Conservation (phyloP, 1,284 basidiomycete genomes). For the Polyporus tsugae region DNA sequence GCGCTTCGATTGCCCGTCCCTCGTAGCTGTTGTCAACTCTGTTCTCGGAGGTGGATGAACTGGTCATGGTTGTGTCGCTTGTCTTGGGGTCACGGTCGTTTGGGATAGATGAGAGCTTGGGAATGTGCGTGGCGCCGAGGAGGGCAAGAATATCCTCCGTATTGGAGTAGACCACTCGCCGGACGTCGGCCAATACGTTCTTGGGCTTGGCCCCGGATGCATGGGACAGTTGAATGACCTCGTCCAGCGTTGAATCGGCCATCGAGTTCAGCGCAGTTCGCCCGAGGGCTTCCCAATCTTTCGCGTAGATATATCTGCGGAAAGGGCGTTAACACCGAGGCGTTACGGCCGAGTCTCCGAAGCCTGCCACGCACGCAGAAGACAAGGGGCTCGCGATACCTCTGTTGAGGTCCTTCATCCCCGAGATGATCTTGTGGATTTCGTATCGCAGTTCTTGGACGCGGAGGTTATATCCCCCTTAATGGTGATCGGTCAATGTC, state of each 20-base stretch:
- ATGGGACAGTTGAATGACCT: constrained; percentile 48
- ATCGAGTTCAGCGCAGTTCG: constrained; percentile 41
- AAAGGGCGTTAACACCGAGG: not conserved
- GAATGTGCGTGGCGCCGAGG: constrained; percentile 41
- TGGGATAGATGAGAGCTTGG: constrained; percentile 41
- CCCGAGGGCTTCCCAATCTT: constrained; percentile 45
- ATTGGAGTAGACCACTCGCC: not conserved
- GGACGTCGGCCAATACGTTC: not conserved
- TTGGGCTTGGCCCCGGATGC: constrained; percentile 21
- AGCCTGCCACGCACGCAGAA: not conserved
- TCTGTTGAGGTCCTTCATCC: not conserved
- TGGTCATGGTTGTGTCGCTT: not conserved
- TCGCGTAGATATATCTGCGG: constrained; percentile 47
- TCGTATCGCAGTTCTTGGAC: not conserved
- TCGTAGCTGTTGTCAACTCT: too few relatives aligned
- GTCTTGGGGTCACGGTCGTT: constrained; percentile 13
- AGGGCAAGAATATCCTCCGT: constrained; percentile 6
- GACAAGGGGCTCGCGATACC: not conserved
- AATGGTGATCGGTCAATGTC: not conserved
- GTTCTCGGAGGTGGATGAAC: too few relatives aligned
- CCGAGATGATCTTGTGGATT: not conserved
- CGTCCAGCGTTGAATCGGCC: constrained; percentile 43
- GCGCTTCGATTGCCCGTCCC: too few relatives aligned
- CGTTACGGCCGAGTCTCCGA: too few relatives aligned
- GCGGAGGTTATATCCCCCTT: not conserved